Evolutionary conservation across 495 filamentous ascomycete genomes (phyloP), one percentile per base, ranked within the genome.

Genomic region (Symbiotaphrina buchneri): DNA sequence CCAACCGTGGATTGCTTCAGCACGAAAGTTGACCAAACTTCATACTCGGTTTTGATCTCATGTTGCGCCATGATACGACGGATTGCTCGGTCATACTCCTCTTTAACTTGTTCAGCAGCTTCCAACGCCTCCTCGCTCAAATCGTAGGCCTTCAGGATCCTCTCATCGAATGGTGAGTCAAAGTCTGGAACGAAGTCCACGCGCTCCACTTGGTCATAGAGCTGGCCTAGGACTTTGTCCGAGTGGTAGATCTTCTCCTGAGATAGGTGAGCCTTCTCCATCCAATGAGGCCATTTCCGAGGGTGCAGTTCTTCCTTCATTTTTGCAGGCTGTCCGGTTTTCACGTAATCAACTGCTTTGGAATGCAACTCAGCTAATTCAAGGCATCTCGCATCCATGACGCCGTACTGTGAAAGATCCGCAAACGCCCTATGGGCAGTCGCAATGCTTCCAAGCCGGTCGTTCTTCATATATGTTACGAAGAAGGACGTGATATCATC

Each of bases 381-480:
- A 1, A 87, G 36, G 33, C 59, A 94, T 36, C 68, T 73, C 0
- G 54, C 39, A 33, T 71, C 59, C 39, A 71, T 71, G 0, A 81
- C 70, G 6, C 83, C 77, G 1, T 60, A 47, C 0, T 45, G 43
- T 7, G 63, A 51, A 5, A 31, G 43, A 46, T 97, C 90, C 1
- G 79, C 72, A 44, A 61, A 68, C 8, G 77, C 84, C 28, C 87
- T 53, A 53, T 95, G 87, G 0, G 83, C 69, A 41, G 70, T 68
- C 1, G 87, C 87, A 40, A 97, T 91, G 21, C 52, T 55, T 3
- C 68, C 67, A 11, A 97, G 59, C 17, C 61, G 61, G 46, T 95
- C 79, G 39, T 91, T 81, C 48, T 90, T 91, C 71, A 99, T 93
- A 44, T 85, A 93, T 0, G 58, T 64, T 6, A 93, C 78, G 42